phyloP scores from a whole-genome alignment of 1,284 basidiomycete species.

The Cryptococcus sp. region DNA sequence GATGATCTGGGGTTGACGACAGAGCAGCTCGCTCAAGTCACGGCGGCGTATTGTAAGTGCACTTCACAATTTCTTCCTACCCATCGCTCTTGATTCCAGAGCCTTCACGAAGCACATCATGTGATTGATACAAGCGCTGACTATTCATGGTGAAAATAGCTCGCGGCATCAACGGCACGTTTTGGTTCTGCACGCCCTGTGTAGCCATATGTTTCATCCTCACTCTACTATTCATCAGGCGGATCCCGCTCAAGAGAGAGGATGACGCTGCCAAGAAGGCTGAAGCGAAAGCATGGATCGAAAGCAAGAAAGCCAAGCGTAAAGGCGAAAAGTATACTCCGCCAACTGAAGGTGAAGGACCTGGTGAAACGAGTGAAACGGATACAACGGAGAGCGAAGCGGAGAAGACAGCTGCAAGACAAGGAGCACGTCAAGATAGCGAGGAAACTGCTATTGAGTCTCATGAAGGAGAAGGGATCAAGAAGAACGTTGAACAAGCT shows the following conservation, averaged over 20 bases:
- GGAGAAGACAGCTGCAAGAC: conserved; percentile 1
- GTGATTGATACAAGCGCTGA: no score
- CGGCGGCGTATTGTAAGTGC: conserved; percentile 42
- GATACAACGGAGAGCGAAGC: conserved; percentile 3
- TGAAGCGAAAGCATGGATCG: conserved; percentile 47
- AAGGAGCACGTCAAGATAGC: not conserved
- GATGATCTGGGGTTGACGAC: conserved; percentile 20
- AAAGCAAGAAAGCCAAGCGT: conserved; percentile 32
- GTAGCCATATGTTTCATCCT: conserved; percentile 37
- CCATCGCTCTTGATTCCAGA: not conserved
- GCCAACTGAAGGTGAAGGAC: not conserved
- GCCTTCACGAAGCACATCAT: not conserved
- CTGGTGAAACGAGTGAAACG: not conserved
- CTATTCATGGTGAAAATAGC: conserved; percentile 19
- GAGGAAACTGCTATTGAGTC: conserved; percentile 9
- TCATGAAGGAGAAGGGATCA: conserved; percentile 6
- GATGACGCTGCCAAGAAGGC: conserved; percentile 47
- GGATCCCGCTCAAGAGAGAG: conserved; percentile 35
- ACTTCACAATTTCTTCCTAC: not conserved
- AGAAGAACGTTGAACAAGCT: conserved; percentile 21
- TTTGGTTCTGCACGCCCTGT: conserved; percentile 43
- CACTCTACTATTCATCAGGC: conserved; percentile 44
- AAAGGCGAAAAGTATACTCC: conserved; percentile 6
- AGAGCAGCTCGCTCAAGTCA: conserved; percentile 22
- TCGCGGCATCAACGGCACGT: conserved; percentile 41